Conservation (phyloP, 2,329 filamentous ascomycete species). For the Penicillium sp. region DNA sequence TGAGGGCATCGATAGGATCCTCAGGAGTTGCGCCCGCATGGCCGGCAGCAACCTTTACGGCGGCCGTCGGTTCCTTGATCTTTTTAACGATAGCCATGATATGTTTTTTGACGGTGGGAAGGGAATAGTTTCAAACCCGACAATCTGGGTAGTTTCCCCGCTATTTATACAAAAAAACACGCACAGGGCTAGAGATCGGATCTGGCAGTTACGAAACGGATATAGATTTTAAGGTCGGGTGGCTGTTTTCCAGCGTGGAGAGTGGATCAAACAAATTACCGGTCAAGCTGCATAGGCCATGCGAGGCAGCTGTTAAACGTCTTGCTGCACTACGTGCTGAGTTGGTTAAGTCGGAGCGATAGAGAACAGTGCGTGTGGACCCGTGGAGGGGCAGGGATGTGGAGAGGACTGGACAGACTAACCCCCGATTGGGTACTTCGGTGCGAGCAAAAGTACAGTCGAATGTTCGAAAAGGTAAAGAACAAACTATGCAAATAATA, state of each 20-base stretch:
- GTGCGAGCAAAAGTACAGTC: constrained; percentile 6
- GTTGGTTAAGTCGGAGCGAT: constrained; percentile 10
- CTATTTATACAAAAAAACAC: constrained; percentile 1
- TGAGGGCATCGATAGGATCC: constrained; percentile 16
- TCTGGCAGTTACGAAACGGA: neutral
- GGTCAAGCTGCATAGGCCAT: neutral
- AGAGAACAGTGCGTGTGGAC: neutral
- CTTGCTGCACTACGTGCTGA: neutral
- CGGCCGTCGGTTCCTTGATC: constrained; percentile 6
- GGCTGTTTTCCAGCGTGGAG: neutral
- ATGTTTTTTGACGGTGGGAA: neutral
- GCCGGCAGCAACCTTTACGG: constrained; percentile 5
- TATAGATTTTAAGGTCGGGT: neutral
- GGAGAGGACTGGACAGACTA: constrained; percentile 1
- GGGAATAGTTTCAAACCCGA: neutral
- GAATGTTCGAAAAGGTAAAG: neutral
- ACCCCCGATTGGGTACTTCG: constrained; percentile 6
- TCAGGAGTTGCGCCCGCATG: constrained; percentile 10
- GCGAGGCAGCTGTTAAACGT: neutral
- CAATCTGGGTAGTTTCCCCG: neutral
- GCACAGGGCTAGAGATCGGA: neutral
- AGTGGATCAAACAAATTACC: neutral
- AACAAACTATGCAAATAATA: constrained; percentile 3
- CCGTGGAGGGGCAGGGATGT: neutral
- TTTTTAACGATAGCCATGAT: constrained; percentile 2